phyloP scores from a whole-genome alignment of 192 early-diverging fungal genomes.

The Phycomyces blakesleeanus region DNA sequence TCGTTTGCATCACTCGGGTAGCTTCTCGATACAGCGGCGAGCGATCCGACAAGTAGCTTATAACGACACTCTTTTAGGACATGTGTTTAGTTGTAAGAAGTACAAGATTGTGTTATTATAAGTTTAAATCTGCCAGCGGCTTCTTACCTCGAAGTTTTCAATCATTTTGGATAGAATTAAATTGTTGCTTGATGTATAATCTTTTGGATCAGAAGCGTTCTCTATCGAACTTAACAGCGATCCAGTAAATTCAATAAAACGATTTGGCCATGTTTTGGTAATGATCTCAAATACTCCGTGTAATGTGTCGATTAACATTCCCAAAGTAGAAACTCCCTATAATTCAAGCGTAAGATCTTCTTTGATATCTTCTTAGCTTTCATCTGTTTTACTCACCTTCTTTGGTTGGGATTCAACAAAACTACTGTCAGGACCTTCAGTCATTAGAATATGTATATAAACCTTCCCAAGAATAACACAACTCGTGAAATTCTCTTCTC shows the following conservation, averaged over 20 bases:
- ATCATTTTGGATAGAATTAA: slow-evolving; percentile 18
- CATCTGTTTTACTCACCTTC: slow-evolving; percentile 1
- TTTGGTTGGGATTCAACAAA: slow-evolving; percentile 10
- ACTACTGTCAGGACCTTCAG: slow-evolving; percentile 23
- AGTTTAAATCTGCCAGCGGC: background rate
- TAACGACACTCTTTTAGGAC: slow-evolving; percentile 25
- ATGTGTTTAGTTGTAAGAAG: no score
- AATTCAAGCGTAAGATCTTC: background rate
- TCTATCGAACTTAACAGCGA: background rate
- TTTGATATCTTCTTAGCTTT: no score
- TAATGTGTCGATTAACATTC: slow-evolving; percentile 15
- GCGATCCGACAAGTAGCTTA: slow-evolving; percentile 34
- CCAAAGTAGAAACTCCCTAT: slow-evolving; percentile 23
- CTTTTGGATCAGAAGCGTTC: background rate
- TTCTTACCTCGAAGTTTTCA: slow-evolving; percentile 23
- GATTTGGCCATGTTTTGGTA: slow-evolving; percentile 26
- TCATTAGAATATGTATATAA: slow-evolving; percentile 5
- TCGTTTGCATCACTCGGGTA: slow-evolving; percentile 34
- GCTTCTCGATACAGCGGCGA: slow-evolving; percentile 46
- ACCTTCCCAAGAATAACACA: slow-evolving; percentile 8
- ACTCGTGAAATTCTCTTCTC: slow-evolving; percentile 7
- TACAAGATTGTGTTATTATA: no score
- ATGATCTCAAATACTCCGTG: slow-evolving; percentile 13
- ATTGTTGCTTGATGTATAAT: slow-evolving; percentile 2
- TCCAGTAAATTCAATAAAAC: slow-evolving; percentile 15